phyloP scores from a whole-genome alignment of 2,329 filamentous ascomycete species.

The Tothia fuscella region DNA sequence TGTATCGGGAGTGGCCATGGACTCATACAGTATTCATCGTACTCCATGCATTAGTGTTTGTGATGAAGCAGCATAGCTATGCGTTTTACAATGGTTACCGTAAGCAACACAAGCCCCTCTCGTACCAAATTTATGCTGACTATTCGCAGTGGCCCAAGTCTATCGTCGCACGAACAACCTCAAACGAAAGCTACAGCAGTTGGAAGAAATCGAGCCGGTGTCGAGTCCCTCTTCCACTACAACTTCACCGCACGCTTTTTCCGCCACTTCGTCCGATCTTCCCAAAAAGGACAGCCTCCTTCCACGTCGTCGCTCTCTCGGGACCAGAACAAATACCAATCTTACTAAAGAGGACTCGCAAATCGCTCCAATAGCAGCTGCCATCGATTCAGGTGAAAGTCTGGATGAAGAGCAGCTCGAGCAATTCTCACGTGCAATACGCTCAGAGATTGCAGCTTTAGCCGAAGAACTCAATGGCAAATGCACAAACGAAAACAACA shows the following conservation, averaged over 20 bases:
- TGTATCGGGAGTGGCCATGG: constrained; percentile 65
- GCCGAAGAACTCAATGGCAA: constrained; percentile 55
- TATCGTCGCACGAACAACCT: constrained; percentile 38
- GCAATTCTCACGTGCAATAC: constrained; percentile 53
- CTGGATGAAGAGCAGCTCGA: constrained; percentile 51
- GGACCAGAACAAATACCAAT: constrained; percentile 31
- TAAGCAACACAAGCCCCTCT: constrained; percentile 19
- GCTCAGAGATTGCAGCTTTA: constrained; percentile 53
- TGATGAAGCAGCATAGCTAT: constrained; percentile 79
- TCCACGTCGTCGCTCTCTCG: constrained; percentile 22
- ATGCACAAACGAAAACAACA: constrained; percentile 33
- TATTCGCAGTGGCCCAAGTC: constrained; percentile 39
- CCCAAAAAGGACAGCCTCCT: constrained; percentile 5
- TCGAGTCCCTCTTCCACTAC: constrained; percentile 23
- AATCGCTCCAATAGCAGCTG: constrained; percentile 47
- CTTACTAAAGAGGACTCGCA: constrained; percentile 39
- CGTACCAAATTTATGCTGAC: background rate
- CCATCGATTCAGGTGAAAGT: constrained; percentile 48
- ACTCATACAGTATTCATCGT: constrained; percentile 70
- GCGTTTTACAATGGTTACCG: constrained; percentile 66
- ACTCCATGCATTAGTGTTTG: constrained; percentile 59
- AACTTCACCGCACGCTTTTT: constrained; percentile 5
- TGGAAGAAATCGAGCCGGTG: constrained; percentile 42
- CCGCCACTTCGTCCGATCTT: constrained; percentile 7
- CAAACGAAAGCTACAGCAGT: constrained; percentile 41